Evolutionary conservation across 139 green algal genomes (phyloP), one percentile per base, ranked within the genome.

Genomic region (Tetradesmus lagerheimii): DNA sequence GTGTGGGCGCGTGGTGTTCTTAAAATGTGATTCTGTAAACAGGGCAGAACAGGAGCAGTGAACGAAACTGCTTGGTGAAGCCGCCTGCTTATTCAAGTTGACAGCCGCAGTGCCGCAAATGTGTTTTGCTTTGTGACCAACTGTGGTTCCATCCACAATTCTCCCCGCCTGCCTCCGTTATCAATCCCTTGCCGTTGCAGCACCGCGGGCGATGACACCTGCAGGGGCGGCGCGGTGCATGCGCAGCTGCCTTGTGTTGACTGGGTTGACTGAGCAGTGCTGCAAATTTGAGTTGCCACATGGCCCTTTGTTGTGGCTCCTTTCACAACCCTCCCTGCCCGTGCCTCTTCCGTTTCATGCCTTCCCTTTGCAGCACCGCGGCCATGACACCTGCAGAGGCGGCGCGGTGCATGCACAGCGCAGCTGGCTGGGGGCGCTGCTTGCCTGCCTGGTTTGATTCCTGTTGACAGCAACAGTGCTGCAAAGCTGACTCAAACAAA

Each of bases 331-430:
- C 43, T 31, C 25, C 41, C 79, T 39, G 41, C 41, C 41, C 11
- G 9, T 67, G 43, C 43, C 45, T 12, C 43, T 71, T 43, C 43
- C 14, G n/a, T n/a, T n/a, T 11, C 29, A 35, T 5, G 15, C 66
- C 66, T 12, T 23, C 3, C 25, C n/a, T 15, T 16, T 43, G 25
- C 81, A 87, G 81, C 38, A 87, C 81, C 67, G 34, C 34, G 50
- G 50, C 27, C 53, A 87, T 77, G 81, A 77, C 31, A 37, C 8
- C 12, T 87, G 81, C 43, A n/a, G 81, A 8, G 81, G 81, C 38
- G 81, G 81, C 27, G 81, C 81, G 14, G 37, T 87, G 43, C 81
- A 87, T 47, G 53, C 53, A 3, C 81, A 87, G 53, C 5, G 15
- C 50, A 87, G 50, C 81, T 77, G 66, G 66, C 66, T 77, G 23